Percentiles rank a stretch among this genome's conserved stretches.
Evolutionary conservation across 495 filamentous ascomycete genomes (phyloP).

Genomic region (Polyplosphaeria fusca): DNA sequence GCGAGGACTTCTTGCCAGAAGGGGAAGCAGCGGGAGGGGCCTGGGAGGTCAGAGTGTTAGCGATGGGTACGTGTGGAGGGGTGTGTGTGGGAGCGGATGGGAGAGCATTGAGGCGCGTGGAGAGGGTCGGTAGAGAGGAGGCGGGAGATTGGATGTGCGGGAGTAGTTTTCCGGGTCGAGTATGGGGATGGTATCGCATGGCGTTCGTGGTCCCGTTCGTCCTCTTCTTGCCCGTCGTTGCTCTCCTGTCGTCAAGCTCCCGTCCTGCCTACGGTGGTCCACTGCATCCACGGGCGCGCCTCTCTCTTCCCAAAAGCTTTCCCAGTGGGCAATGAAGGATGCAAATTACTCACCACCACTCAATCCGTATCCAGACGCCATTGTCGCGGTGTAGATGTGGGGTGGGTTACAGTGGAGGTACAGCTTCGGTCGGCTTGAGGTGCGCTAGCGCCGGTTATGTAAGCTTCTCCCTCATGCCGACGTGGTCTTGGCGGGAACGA

Average conservation of each 20-base stretch:
- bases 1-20: conserved; percentile 78
- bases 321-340: not conserved
- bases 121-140: not conserved
- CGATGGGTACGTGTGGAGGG: not conserved
- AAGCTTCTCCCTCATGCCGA: too few relatives aligned
- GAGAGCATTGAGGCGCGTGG: not conserved
- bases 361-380: conserved; percentile 31
- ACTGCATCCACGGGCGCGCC: not conserved
- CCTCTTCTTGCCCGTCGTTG: too few relatives aligned
- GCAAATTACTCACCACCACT: conserved; percentile 20
- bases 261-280: too few relatives aligned
- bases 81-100: not conserved
- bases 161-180: too few relatives aligned
- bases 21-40: conserved; percentile 88
- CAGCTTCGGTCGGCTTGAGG: conserved; percentile 11
- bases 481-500: too few relatives aligned
- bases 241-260: too few relatives aligned
- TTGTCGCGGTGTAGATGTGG: conserved; percentile 22
- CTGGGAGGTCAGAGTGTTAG: conserved; percentile 44
- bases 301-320: not conserved
- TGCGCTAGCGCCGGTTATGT: conserved; percentile 10
- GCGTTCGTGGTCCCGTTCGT: too few relatives aligned
- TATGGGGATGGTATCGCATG: too few relatives aligned
- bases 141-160: not conserved
- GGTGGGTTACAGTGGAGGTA: not conserved